Evolutionary conservation across 192 early-diverging fungal species (phyloP).

Genomic region (Umbelopsis ramanniana): DNA sequence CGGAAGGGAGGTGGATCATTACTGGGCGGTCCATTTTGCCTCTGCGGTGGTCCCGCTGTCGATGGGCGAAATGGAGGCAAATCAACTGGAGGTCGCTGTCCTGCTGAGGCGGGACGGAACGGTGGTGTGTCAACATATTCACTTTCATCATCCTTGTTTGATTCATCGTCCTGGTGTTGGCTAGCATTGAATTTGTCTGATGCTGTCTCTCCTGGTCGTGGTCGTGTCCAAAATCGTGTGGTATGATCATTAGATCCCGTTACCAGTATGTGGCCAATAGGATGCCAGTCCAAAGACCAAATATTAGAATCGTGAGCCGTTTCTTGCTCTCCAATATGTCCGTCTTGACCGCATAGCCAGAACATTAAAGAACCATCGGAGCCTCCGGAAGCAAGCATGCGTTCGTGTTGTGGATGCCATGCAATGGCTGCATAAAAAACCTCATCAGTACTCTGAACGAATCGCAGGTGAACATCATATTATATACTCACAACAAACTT

Average conservation of each 20-base stretch:
- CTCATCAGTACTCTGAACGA: not conserved
- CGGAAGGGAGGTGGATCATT: conserved; percentile 35
- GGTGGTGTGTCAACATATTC: conserved; percentile 43
- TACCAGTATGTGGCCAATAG: conserved; percentile 91
- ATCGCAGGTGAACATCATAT: not conserved
- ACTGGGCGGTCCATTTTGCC: not conserved
- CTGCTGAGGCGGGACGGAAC: conserved; percentile 31
- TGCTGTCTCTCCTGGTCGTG: conserved; percentile 78
- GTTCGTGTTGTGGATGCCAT: conserved; percentile 97
- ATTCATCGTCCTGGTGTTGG: conserved; percentile 50
- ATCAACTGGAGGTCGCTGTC: conserved; percentile 21
- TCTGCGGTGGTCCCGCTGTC: conserved; percentile 4
- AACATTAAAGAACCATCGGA: conserved; percentile 84
- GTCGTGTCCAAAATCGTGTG: conserved; percentile 94
- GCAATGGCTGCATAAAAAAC: conserved; percentile 62
- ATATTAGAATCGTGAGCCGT: conserved; percentile 87
- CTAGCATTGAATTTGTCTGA: conserved; percentile 61
- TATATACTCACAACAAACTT: conserved; percentile 73
- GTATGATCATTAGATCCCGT: conserved; percentile 96
- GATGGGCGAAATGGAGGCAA: conserved; percentile 43
- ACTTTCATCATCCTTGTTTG: conserved; percentile 43
- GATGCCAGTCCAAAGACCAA: conserved; percentile 98
- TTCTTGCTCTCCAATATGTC: conserved; percentile 51
- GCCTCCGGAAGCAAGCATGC: conserved; percentile 88
- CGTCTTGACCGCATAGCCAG: conserved; percentile 67